These are phyloP conservation scores for Solanum hybrid DNA, from an alignment of 305 asterid species.

Conservation along the genomic window DNA sequence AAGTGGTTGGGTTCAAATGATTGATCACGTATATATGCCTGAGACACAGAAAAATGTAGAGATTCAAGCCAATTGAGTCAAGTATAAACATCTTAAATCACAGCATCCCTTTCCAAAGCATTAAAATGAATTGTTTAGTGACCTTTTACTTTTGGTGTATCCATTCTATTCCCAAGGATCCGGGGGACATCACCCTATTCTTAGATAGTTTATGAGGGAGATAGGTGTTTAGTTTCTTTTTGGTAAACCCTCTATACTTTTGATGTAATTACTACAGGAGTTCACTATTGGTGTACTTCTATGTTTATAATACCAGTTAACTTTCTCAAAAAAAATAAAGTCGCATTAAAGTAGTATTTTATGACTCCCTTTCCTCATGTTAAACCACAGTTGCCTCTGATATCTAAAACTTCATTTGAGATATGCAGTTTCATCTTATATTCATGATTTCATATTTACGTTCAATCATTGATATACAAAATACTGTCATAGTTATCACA, in stretches of 20 bases:
- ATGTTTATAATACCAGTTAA: too few relatives aligned
- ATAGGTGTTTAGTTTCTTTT: too few relatives aligned
- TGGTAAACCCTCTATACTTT: too few relatives aligned
- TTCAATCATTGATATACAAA: background rate
- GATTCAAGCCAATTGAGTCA: background rate
- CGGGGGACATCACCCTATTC: too few relatives aligned
- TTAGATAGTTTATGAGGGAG: too few relatives aligned
- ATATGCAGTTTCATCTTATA: background rate
- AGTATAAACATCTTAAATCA: background rate
- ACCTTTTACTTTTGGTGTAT: too few relatives aligned
- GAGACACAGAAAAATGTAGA: conserved; percentile 9
- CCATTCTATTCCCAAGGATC: too few relatives aligned
- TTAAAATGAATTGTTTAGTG: too few relatives aligned
- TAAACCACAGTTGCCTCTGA: background rate
- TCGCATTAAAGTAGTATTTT: background rate
- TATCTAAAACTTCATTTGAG: background rate
- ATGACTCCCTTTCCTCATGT: background rate
- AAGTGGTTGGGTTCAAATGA: conserved; percentile 63
- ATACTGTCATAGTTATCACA: background rate
- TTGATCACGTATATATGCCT: conserved; percentile 92
- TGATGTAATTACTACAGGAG: too few relatives aligned
- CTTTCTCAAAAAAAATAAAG: background rate
- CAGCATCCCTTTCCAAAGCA: too few relatives aligned
- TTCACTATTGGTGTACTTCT: too few relatives aligned
- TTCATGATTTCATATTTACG: background rate